phyloP scores from a whole-genome alignment of 2,329 filamentous ascomycete species.

The Diaporthe australafricana region DNA sequence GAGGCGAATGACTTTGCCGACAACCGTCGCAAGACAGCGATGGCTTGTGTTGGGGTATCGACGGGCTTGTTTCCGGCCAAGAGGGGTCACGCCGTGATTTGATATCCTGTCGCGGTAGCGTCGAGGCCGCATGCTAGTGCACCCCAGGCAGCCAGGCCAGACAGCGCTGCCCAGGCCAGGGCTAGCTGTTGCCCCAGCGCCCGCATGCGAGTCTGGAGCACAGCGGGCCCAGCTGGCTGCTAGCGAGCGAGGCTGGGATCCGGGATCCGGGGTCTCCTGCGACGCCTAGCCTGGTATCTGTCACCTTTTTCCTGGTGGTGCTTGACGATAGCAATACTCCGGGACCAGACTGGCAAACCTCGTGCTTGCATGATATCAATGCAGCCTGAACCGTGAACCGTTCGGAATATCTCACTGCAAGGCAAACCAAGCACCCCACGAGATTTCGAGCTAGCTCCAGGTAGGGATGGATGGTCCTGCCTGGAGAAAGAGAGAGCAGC shows the following conservation, averaged over 20 bases:
- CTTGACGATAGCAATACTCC: slow-evolving; percentile 20
- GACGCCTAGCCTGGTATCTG: slow-evolving; percentile 13
- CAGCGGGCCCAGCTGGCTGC: slow-evolving; percentile 22
- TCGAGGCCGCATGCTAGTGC: slow-evolving; percentile 28
- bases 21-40: slow-evolving; percentile 31
- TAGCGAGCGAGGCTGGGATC: slow-evolving; percentile 20
- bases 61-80: slow-evolving; percentile 29
- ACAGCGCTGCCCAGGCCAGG: slow-evolving; percentile 4
- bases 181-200: not conserved
- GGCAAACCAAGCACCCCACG: not conserved
- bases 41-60: slow-evolving; percentile 32
- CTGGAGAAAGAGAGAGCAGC: too few relatives aligned
- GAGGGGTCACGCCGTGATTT: slow-evolving; percentile 30
- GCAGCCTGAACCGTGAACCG: slow-evolving; percentile 26
- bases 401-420: not conserved
- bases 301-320: not conserved
- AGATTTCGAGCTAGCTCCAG: slow-evolving; percentile 1
- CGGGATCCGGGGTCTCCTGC: slow-evolving; percentile 26
- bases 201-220: slow-evolving; percentile 12
- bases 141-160: not conserved
- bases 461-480: not conserved
- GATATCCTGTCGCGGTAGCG: slow-evolving; percentile 25
- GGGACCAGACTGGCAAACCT: slow-evolving; percentile 13
- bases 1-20: slow-evolving; percentile 2
- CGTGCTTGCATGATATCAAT: slow-evolving; percentile 25